Percentiles rank a stretch among this genome's conserved stretches.
Evolutionary conservation across 169 alveolate species (phyloP).

Genomic region (Ichthyophthirius multifiliis): DNA sequence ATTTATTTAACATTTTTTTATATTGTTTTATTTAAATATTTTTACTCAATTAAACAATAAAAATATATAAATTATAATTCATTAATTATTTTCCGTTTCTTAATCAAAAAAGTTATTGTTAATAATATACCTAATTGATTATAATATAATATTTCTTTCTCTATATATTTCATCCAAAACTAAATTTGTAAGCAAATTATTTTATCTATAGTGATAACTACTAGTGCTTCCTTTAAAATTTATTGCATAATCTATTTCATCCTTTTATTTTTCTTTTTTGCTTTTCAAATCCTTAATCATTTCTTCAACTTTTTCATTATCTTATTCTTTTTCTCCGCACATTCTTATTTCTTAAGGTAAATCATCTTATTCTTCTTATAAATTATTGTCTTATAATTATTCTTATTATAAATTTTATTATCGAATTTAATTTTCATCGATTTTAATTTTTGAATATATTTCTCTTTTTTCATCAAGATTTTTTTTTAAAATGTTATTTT

Average conservation of each 20-base stretch:
- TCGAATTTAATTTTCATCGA: background rate
- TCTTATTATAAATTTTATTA: background rate
- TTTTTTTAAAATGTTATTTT: background rate
- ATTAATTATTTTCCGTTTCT: background rate
- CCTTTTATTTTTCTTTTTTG: conserved; percentile 1
- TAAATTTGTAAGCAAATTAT: conserved; percentile 14
- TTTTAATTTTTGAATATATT: background rate
- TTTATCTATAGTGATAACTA: conserved; percentile 17
- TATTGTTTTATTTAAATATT: too few species aligned
- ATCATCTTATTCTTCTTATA: background rate
- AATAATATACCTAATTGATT: conserved; percentile 12
- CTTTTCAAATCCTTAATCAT: conserved; percentile 13
- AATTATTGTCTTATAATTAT: background rate
- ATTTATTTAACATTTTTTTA: too few species aligned
- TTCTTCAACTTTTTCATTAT: background rate
- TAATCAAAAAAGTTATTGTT: conserved; percentile 17
- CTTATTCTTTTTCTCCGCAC: background rate
- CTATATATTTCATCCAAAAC: conserved; percentile 18
- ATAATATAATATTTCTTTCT: conserved; percentile 19
- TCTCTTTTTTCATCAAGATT: background rate
- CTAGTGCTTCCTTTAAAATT: conserved; percentile 15
- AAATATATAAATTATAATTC: background rate
- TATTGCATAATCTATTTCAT: conserved; percentile 10
- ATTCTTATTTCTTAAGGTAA: background rate
- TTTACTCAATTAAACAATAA: too few species aligned